Conservation (phyloP, 2,329 filamentous ascomycete species). For the Fonsecaea multimorphosa region DNA sequence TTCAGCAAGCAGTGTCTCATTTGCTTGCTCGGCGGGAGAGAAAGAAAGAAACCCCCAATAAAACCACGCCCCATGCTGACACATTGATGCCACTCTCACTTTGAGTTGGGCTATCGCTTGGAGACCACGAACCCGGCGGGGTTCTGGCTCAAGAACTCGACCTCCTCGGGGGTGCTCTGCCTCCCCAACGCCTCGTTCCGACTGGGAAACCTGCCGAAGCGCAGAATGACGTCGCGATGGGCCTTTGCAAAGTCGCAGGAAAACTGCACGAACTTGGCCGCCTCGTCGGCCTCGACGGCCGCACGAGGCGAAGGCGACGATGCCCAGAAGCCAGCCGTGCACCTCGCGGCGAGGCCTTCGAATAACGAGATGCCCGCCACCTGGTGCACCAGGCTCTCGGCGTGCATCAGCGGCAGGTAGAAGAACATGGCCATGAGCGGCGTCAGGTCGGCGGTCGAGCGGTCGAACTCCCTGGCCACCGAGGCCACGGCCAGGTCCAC, state of each 20-base stretch:
- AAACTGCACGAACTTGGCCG: slow-evolving; percentile 32
- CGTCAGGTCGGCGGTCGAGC: slow-evolving; percentile 33
- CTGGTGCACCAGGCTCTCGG: slow-evolving; percentile 45
- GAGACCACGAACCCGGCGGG: slow-evolving; percentile 24
- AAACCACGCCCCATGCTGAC: not conserved
- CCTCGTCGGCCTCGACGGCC: slow-evolving; percentile 19
- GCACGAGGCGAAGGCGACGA: not conserved
- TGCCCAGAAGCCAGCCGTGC: slow-evolving; percentile 4
- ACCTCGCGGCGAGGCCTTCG: slow-evolving; percentile 36
- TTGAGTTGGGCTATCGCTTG: not conserved
- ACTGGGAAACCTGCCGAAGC: slow-evolving; percentile 41
- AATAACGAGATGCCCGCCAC: slow-evolving; percentile 39
- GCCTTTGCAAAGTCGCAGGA: slow-evolving; percentile 36
- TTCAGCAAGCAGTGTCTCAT: not conserved
- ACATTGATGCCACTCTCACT: not conserved
- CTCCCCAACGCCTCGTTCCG: slow-evolving; percentile 40
- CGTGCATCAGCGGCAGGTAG: slow-evolving; percentile 48
- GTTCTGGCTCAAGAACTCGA: slow-evolving; percentile 30
- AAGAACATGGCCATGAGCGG: slow-evolving; percentile 33
- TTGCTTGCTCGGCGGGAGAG: not conserved
- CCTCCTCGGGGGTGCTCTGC: slow-evolving; percentile 30
- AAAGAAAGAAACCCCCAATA: not conserved
- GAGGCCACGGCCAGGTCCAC: slow-evolving; percentile 39
- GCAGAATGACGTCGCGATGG: slow-evolving; percentile 35
- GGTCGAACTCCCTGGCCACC: slow-evolving; percentile 43